Conservation (phyloP, 768 basidiomycete genomes). For the Cyathus striatus region DNA sequence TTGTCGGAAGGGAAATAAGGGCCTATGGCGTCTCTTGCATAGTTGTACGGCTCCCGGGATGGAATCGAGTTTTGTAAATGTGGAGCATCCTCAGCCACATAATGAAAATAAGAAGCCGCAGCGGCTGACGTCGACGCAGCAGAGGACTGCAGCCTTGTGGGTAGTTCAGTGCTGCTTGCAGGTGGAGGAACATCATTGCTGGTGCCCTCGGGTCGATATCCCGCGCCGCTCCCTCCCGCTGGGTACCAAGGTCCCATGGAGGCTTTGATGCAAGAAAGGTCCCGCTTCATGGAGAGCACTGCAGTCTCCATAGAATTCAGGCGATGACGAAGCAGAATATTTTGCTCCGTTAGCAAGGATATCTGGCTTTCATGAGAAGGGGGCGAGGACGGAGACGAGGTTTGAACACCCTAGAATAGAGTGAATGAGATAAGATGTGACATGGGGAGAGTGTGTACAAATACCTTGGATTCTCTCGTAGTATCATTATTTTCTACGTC, state of each 20-base stretch:
- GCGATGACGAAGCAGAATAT: conserved; percentile 53
- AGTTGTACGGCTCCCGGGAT: background rate
- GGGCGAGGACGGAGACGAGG: background rate
- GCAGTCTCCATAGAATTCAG: conserved; percentile 55
- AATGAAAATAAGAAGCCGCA: background rate
- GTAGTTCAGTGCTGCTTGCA: conserved; percentile 15
- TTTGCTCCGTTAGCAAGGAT: conserved; percentile 53
- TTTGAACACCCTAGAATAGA: background rate
- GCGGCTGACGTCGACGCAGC: background rate
- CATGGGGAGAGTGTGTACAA: conserved; percentile 28
- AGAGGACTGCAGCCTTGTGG: conserved; percentile 14
- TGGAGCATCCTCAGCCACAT: too few species aligned
- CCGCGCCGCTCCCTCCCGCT: background rate
- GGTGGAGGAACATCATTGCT: background rate
- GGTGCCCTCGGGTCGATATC: background rate
- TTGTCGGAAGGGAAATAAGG: background rate
- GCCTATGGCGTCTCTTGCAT: background rate
- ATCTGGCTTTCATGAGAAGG: conserved; percentile 14
- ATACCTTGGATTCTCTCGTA: background rate
- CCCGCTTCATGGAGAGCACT: conserved; percentile 44
- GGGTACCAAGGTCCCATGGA: conserved; percentile 52
- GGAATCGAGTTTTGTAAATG: too few species aligned
- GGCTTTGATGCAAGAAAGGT: conserved; percentile 49
- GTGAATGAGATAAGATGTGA: conserved; percentile 9
- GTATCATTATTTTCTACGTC: conserved; percentile 1